A percentile compares a stretch with the other conserved stretches of the same genome.
phyloP scores from a whole-genome alignment of 257 asterid species.

The Solanum megistacrolobum region DNA sequence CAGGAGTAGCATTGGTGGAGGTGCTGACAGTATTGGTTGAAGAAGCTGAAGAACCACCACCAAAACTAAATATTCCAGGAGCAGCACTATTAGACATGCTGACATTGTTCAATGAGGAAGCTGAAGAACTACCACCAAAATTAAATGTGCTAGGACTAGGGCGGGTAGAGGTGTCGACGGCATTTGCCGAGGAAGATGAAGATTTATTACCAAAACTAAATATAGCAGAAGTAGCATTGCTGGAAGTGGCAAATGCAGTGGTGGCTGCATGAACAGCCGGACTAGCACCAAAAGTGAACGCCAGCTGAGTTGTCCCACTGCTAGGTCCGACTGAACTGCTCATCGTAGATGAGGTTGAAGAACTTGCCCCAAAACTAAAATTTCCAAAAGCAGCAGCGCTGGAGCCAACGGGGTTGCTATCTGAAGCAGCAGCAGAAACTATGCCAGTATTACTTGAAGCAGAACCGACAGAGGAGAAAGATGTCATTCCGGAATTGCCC shows the following conservation, averaged over 20 bases:
- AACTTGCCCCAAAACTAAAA: not conserved
- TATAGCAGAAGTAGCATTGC: conserved; percentile 19
- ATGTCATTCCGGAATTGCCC: not conserved
- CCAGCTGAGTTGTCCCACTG: not conserved
- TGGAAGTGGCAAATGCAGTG: conserved; percentile 14
- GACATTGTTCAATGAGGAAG: not conserved
- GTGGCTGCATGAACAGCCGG: conserved; percentile 32
- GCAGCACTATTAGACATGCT: not conserved
- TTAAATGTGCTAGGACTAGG: conserved; percentile 24
- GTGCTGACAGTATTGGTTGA: conserved; percentile 9
- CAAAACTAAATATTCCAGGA: conserved; percentile 10
- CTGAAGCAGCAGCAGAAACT: not conserved
- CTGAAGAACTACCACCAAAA: conserved; percentile 19
- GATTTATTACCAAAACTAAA: conserved; percentile 28
- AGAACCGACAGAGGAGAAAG: not conserved
- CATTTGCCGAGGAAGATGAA: conserved; percentile 11
- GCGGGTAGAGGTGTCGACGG: conserved; percentile 21
- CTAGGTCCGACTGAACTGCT: not conserved
- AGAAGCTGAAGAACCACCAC: conserved; percentile 31
- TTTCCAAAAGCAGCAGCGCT: not conserved
- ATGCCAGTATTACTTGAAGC: not conserved
- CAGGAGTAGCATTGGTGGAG: not conserved
- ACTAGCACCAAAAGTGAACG: conserved; percentile 20
- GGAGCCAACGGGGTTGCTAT: conserved; percentile 1
- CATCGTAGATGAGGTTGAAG: not conserved